Evolutionary conservation across 441 rosid genomes (phyloP), one percentile per base, ranked within the genome.

Genomic region (Macaranga tanarius): DNA sequence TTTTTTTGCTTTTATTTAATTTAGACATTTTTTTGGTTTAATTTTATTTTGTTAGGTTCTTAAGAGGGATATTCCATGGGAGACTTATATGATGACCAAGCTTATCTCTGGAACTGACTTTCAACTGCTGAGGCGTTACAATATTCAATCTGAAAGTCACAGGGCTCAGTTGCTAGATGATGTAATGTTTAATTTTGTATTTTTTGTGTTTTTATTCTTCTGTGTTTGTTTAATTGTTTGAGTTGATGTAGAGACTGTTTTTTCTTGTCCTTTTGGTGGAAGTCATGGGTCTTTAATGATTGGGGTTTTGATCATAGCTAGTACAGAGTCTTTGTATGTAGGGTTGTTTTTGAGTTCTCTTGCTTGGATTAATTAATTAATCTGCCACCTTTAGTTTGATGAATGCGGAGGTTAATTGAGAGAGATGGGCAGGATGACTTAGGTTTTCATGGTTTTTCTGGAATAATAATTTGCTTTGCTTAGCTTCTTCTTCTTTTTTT

Each of bases 61-160:
- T 82, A 86, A 79, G 87, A 87, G 99, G 83, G 99, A 92, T 73
- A 96, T 96, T 79, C 99, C 99, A 76, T 93, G 98, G 99, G 98
- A 92, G 87, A 87, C 98, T 22, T 96, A 96, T 82, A 86, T 86
- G 97, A 80, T 84, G 45, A 96, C 98, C 38, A 88, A 93, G 86
- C 88, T 96, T 76, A 89, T 96, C 62, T 86, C 97, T 11, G 94
- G 91, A 28, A 83, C 92, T 12, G 90, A 87, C 80, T 97, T 96
- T 73, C 99, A 96, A 85, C 87, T 84, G 70, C 65, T 93, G 66
- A 90, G 97, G 86, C 92, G 95, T 34, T 96, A 86, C 73, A 97
- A 93, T 74, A 90, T 89, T 28, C 88, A 81, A 84, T 42, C 92
- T 28, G 97, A 92, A 73, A 92, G 87, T 80, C 76, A 83, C 74